Percentiles rank a stretch among this genome's conserved stretches.
phyloP scores from a whole-genome alignment of 2,329 filamentous ascomycete species.

The Microdochium paspali region DNA sequence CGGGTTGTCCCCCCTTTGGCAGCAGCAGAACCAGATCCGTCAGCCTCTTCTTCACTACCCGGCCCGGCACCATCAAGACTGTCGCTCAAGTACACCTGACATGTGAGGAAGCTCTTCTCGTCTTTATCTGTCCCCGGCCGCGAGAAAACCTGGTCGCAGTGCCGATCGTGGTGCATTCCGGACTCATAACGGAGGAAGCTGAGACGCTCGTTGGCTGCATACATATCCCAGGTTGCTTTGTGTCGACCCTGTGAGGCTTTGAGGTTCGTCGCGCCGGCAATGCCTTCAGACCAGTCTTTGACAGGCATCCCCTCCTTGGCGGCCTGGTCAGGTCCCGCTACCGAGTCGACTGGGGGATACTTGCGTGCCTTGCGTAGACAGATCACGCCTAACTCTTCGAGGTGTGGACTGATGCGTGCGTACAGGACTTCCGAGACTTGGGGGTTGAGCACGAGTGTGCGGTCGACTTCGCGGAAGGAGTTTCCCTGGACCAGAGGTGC shows the following conservation, averaged over 20 bases:
- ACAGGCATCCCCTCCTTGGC: no score
- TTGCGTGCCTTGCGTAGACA: not conserved
- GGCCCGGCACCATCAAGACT: conserved; percentile 5
- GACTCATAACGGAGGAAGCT: conserved; percentile 51
- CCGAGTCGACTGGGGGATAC: no score
- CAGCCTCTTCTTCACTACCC: conserved; percentile 10
- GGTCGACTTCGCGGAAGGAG: conserved; percentile 13
- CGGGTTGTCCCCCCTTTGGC: conserved; percentile 13
- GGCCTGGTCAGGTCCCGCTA: no score
- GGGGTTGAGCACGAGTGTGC: conserved; percentile 12
- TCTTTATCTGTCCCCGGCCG: conserved; percentile 7
- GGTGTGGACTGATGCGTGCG: conserved; percentile 8
- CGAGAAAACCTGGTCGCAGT: conserved; percentile 15
- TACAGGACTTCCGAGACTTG: conserved; percentile 13
- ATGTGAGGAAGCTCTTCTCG: conserved; percentile 20
- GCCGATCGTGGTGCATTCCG: conserved; percentile 47
- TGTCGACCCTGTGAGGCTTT: conserved; percentile 13
- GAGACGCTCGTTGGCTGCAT: conserved; percentile 45
- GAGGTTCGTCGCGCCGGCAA: conserved; percentile 11
- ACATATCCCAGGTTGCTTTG: conserved; percentile 16
- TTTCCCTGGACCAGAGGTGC: conserved; percentile 11
- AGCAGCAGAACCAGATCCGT: not conserved
- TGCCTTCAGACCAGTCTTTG: conserved; percentile 8
- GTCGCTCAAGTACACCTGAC: conserved; percentile 19
- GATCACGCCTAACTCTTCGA: not conserved